phyloP scores from a whole-genome alignment of 495 filamentous ascomycete species.

The Podospora conica region DNA sequence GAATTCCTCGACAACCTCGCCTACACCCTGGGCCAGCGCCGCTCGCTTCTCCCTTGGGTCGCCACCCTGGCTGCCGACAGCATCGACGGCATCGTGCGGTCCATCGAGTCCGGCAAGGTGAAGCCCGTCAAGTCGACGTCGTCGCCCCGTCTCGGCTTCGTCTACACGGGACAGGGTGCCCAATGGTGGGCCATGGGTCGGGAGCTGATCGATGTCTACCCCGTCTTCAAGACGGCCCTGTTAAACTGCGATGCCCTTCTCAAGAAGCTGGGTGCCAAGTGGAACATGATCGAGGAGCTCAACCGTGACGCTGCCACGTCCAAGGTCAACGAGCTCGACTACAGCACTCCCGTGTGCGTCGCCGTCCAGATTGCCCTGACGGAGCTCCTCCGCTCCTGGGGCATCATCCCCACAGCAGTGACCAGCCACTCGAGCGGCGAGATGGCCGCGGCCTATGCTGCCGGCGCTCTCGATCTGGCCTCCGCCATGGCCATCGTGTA shows the following conservation, averaged over 20 bases:
- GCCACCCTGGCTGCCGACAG: slow-evolving; percentile 12
- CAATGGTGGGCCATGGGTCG: slow-evolving; percentile 53
- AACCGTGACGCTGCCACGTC: slow-evolving; percentile 17
- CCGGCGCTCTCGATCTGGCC: slow-evolving; percentile 35
- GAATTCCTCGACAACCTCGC: slow-evolving; percentile 27
- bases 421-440: slow-evolving; percentile 62
- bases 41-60: slow-evolving; percentile 28
- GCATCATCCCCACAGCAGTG: slow-evolving; percentile 43
- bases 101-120: slow-evolving; percentile 16
- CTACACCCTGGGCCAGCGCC: slow-evolving; percentile 28
- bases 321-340: slow-evolving; percentile 24
- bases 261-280: slow-evolving; percentile 27
- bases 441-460: slow-evolving; percentile 49
- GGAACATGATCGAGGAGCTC: slow-evolving; percentile 28
- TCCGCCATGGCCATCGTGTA: slow-evolving; percentile 45
- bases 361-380: slow-evolving; percentile 50
- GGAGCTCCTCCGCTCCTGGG: slow-evolving; percentile 46
- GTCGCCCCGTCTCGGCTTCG: slow-evolving; percentile 22
- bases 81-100: slow-evolving; percentile 13
- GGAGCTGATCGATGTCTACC: slow-evolving; percentile 35
- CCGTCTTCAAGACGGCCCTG: slow-evolving; percentile 24
- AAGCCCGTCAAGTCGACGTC: slow-evolving; percentile 11
- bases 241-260: slow-evolving; percentile 25
- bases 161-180: slow-evolving; percentile 45
- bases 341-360: slow-evolving; percentile 42